A percentile compares a stretch with the other conserved stretches of the same genome.
Conservation (phyloP, 78 protist genomes). For the Planoprotostelium fungivorum region DNA sequence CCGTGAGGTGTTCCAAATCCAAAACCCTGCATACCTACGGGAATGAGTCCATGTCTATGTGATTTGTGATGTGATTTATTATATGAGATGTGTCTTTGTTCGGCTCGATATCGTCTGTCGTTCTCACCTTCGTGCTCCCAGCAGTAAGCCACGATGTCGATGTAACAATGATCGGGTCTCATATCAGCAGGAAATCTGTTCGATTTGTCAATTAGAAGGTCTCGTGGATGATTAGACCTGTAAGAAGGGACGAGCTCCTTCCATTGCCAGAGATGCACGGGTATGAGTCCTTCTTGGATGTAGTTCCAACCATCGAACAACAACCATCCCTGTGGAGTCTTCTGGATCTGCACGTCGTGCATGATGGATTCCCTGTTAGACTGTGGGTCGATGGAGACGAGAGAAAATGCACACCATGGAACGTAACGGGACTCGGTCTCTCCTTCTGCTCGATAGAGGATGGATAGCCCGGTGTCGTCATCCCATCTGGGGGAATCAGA, state of each 20-base stretch:
- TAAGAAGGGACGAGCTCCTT: neutral
- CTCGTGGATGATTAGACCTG: neutral
- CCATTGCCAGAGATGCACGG: neutral
- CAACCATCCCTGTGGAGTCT: neutral
- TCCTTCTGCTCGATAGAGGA: neutral
- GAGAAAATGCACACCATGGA: neutral
- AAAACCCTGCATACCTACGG: neutral
- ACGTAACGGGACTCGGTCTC: neutral
- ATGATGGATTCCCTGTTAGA: neutral
- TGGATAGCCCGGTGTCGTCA: neutral
- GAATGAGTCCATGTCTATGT: too few species aligned
- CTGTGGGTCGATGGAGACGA: neutral
- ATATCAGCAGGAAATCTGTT: neutral
- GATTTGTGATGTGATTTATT: neutral
- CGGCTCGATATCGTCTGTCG: too few species aligned
- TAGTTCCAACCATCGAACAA: neutral
- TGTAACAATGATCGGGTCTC: neutral
- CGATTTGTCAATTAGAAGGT: neutral
- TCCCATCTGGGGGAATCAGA: neutral
- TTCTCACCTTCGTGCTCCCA: neutral
- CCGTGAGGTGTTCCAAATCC: slow-evolving; percentile 2
- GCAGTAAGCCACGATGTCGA: neutral
- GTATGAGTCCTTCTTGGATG: neutral
- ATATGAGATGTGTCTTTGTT: too few species aligned
- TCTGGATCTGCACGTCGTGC: neutral